These are phyloP conservation scores for Atkinsonella texensis DNA, from an alignment of 2,329 filamentous ascomycete genomes.

Conservation along the genomic window DNA sequence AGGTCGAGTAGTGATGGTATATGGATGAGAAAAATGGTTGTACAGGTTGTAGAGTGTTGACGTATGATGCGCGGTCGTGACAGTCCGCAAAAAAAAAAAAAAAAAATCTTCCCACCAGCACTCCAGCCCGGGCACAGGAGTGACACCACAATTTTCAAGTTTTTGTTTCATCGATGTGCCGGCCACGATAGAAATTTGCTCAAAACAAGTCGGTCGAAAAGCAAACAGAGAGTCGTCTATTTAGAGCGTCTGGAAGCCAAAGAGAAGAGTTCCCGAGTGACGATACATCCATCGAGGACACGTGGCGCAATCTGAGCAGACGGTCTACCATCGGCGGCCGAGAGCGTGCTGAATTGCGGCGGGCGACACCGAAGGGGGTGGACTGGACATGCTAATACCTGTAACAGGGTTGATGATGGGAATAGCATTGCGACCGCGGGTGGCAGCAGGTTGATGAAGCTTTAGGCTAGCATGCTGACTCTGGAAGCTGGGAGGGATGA, in stretches of 20 bases:
- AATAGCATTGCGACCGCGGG: slow-evolving; percentile 86
- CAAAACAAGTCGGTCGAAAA: slow-evolving; percentile 6
- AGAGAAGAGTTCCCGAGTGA: slow-evolving; percentile 20
- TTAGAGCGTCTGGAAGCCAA: slow-evolving; percentile 23
- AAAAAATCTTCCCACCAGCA: too few species aligned
- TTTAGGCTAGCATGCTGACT: slow-evolving; percentile 58
- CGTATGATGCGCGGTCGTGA: slow-evolving; percentile 8
- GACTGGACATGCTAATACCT: slow-evolving; percentile 77
- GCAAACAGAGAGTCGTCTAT: slow-evolving; percentile 15
- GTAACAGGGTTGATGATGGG: slow-evolving; percentile 95
- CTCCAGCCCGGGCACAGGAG: slow-evolving; percentile 11
- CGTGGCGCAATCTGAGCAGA: slow-evolving; percentile 13
- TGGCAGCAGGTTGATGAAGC: slow-evolving; percentile 81
- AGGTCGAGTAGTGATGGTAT: slow-evolving; percentile 21
- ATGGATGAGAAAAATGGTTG: slow-evolving; percentile 38
- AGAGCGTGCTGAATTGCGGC: slow-evolving; percentile 46
- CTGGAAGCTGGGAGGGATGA: slow-evolving; percentile 54
- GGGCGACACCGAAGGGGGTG: slow-evolving; percentile 60
- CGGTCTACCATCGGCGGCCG: slow-evolving; percentile 40
- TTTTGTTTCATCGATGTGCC: slow-evolving; percentile 26
- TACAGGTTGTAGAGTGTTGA: slow-evolving; percentile 24
- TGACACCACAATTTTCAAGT: slow-evolving; percentile 21
- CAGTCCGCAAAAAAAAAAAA: too few species aligned
- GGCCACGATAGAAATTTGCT: slow-evolving; percentile 37
- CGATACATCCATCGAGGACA: slow-evolving; percentile 22